These are phyloP conservation scores for Byssoonygena ceratinophila DNA, from an alignment of 2,329 filamentous ascomycete species.

Conservation along the genomic window DNA sequence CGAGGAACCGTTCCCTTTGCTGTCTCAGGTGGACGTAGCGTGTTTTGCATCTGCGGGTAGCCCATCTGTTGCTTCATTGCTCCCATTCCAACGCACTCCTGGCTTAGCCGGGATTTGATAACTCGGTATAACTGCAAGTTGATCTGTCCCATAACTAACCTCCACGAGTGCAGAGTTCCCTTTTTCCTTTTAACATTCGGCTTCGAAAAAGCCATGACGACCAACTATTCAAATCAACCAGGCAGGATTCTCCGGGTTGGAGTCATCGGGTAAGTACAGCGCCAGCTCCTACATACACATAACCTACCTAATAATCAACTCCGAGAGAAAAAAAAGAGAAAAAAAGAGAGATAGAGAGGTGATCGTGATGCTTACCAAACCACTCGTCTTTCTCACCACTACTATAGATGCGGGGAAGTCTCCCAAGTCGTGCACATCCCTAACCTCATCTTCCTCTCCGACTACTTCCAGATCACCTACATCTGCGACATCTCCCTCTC, in stretches of 20 bases:
- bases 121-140: not conserved
- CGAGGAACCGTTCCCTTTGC: not conserved
- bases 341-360: not conserved
- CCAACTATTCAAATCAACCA: not conserved
- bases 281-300: not conserved
- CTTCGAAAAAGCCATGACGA: not conserved
- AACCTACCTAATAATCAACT: no score
- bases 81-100: not conserved
- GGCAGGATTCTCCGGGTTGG: not conserved
- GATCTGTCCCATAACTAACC: no score
- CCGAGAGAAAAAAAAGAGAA: not conserved
- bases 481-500: slow-evolving; percentile 45
- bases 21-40: not conserved
- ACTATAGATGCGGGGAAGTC: slow-evolving; percentile 11
- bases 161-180: no score
- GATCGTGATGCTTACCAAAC: not conserved
- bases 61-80: not conserved
- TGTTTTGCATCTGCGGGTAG: not conserved
- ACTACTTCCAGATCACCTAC: slow-evolving; percentile 39
- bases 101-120: not conserved
- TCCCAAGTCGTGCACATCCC: slow-evolving; percentile 14
- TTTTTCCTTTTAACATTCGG: not conserved
- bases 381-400: not conserved
- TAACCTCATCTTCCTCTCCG: slow-evolving; percentile 25
- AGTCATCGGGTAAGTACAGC: not conserved